A percentile compares a stretch with the other conserved stretches of the same genome.
Evolutionary conservation across 2,329 filamentous ascomycete genomes (phyloP).

Genomic region (Dactylellina leptospora): DNA sequence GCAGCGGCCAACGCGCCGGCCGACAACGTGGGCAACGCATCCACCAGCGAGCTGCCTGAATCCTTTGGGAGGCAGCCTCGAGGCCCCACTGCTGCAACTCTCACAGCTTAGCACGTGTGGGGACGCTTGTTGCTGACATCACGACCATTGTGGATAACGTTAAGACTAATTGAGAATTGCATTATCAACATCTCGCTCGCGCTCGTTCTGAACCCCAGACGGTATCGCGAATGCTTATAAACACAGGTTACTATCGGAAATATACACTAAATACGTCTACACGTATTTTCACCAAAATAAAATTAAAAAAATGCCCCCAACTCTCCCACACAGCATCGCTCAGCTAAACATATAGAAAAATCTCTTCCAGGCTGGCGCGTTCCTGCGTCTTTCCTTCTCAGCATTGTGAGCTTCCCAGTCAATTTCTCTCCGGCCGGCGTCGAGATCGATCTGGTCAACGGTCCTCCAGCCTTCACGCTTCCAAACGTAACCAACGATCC

Average conservation of each 20-base stretch:
- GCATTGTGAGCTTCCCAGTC: slow-evolving; percentile 72
- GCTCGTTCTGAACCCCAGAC: too few species aligned
- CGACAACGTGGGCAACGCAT: neutral
- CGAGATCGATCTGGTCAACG: slow-evolving; percentile 71
- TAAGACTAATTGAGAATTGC: too few species aligned
- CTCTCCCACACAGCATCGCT: neutral
- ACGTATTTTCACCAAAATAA: neutral
- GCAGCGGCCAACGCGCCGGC: neutral
- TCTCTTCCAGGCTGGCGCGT: slow-evolving; percentile 36
- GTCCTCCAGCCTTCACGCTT: slow-evolving; percentile 71
- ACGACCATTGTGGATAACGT: neutral
- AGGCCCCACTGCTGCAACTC: too few species aligned
- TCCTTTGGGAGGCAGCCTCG: too few species aligned
- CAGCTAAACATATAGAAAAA: slow-evolving; percentile 35
- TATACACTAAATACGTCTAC: neutral
- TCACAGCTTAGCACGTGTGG: too few species aligned
- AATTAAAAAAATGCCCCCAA: neutral
- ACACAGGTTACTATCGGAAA: neutral
- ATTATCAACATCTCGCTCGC: too few species aligned
- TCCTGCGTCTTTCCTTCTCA: slow-evolving; percentile 34
- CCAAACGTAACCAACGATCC: slow-evolving; percentile 69
- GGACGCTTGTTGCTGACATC: slow-evolving; percentile 16
- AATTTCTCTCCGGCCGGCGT: slow-evolving; percentile 69
- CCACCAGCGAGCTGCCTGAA: neutral
- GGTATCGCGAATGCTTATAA: too few species aligned